These are phyloP conservation scores for Dactylellina haptotyla DNA, from an alignment of 2,329 filamentous ascomycete species.

Conservation along the genomic window DNA sequence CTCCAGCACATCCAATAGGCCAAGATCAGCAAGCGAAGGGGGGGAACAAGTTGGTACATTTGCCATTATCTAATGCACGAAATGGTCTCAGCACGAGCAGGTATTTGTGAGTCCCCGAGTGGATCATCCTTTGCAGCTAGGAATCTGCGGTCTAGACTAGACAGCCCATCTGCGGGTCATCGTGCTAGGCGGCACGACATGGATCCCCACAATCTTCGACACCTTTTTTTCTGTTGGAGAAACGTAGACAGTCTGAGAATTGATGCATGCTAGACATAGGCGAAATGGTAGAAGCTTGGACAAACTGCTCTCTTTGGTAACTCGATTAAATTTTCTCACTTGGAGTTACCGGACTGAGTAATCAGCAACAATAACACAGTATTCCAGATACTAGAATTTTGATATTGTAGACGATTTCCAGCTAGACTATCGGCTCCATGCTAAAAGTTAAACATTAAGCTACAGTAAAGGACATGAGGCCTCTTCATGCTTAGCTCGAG, in stretches of 20 bases:
- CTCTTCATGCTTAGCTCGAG: background rate
- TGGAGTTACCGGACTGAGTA: conserved; percentile 44
- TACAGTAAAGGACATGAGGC: background rate
- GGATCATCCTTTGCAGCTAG: conserved; percentile 8
- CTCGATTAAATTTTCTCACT: conserved; percentile 43
- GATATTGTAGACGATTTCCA: conserved; percentile 43
- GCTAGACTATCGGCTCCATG: conserved; percentile 23
- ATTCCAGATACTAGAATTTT: conserved; percentile 25
- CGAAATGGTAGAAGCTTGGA: background rate
- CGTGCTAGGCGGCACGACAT: conserved; percentile 6
- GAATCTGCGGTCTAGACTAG: conserved; percentile 6
- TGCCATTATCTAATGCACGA: conserved; percentile 20
- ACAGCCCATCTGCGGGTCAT: background rate
- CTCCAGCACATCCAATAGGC: conserved; percentile 13
- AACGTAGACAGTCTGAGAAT: conserved; percentile 6
- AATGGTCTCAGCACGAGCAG: background rate
- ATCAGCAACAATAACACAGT: conserved; percentile 27
- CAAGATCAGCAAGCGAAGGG: conserved; percentile 28
- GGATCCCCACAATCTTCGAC: background rate
- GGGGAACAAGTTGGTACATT: conserved; percentile 7
- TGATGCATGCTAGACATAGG: conserved; percentile 13
- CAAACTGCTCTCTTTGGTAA: conserved; percentile 35
- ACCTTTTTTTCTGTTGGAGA: conserved; percentile 10
- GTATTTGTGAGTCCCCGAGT: background rate
- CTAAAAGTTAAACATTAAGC: conserved; percentile 13